These are phyloP conservation scores for Kickxella alabastrina DNA, from an alignment of 192 early-diverging fungal species.

Conservation along the genomic window DNA sequence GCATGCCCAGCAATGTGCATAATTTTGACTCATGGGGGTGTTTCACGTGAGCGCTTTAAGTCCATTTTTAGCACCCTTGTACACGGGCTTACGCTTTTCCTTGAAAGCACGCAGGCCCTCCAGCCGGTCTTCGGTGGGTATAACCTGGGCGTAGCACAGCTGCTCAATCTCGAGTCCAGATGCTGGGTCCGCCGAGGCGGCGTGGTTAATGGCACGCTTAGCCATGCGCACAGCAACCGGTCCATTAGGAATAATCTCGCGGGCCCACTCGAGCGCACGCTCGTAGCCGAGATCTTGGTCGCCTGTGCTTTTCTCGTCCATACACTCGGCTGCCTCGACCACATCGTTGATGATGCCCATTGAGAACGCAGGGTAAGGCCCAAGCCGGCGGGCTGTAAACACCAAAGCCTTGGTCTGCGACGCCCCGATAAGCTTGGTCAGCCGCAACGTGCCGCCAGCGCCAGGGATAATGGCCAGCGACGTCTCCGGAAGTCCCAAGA, in stretches of 20 bases:
- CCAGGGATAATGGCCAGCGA: conserved; percentile 94
- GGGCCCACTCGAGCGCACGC: conserved; percentile 76
- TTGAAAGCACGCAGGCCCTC: conserved; percentile 78
- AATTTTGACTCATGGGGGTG: background rate
- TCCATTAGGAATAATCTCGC: conserved; percentile 72
- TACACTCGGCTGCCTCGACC: conserved; percentile 16
- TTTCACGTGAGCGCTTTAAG: background rate
- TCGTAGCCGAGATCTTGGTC: conserved; percentile 43
- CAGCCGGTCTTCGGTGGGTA: conserved; percentile 89
- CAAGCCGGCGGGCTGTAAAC: conserved; percentile 74
- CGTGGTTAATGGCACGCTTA: conserved; percentile 84
- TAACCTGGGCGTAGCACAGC: conserved; percentile 91
- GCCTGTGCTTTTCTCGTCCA: conserved; percentile 20
- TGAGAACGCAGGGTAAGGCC: conserved; percentile 59
- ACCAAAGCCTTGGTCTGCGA: conserved; percentile 91
- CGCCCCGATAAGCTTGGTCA: conserved; percentile 81
- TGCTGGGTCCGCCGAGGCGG: conserved; percentile 72
- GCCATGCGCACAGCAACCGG: conserved; percentile 90
- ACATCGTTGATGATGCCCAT: conserved; percentile 74
- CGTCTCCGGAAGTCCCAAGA: conserved; percentile 89
- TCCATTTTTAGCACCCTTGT: conserved; percentile 64
- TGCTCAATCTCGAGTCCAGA: conserved; percentile 90
- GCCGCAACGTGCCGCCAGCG: conserved; percentile 91
- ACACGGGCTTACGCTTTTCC: conserved; percentile 79
- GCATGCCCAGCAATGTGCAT: too few species aligned